These are phyloP conservation scores for Coemansia sp. DNA, from an alignment of 371 early-diverging fungal genomes.

Conservation along the genomic window DNA sequence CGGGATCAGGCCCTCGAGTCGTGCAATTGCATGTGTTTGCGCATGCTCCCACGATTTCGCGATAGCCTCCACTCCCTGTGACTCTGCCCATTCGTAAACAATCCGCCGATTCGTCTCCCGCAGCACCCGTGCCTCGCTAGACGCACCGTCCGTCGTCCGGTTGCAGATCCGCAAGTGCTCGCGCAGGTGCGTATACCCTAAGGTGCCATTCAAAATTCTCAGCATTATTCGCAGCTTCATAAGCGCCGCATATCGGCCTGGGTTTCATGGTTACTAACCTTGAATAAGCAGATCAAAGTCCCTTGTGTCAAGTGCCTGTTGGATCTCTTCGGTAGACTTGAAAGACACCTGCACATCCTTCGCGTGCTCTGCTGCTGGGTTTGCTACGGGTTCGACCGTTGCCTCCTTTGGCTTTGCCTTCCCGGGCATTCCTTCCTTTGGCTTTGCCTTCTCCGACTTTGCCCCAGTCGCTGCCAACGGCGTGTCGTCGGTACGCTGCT, in stretches of 20 bases:
- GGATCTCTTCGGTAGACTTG: constrained; percentile 36
- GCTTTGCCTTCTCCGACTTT: not conserved
- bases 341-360: constrained; percentile 35
- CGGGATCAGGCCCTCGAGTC: constrained; percentile 35
- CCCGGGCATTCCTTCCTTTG: not conserved
- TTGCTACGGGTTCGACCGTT: not conserved
- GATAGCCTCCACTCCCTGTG: constrained; percentile 18
- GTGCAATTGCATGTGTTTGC: constrained; percentile 11
- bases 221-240: not conserved
- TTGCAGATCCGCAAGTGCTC: constrained; percentile 46
- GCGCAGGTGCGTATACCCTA: constrained; percentile 44
- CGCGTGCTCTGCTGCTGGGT: constrained; percentile 3
- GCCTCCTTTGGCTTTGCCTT: not conserved
- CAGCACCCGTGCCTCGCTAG: constrained; percentile 17
- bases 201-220: no score
- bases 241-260: no score
- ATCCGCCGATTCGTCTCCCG: constrained; percentile 36
- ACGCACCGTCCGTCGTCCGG: not conserved
- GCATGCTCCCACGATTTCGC: constrained; percentile 32
- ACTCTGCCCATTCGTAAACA: constrained; percentile 44
- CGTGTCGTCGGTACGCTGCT: not conserved
- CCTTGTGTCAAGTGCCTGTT: constrained; percentile 20
- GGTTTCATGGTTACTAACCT: constrained; percentile 19
- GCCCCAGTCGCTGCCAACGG: not conserved
- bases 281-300: constrained; percentile 44